These are phyloP conservation scores for Fraxinus velutina DNA, from an alignment of 305 asterid species.

Conservation along the genomic window DNA sequence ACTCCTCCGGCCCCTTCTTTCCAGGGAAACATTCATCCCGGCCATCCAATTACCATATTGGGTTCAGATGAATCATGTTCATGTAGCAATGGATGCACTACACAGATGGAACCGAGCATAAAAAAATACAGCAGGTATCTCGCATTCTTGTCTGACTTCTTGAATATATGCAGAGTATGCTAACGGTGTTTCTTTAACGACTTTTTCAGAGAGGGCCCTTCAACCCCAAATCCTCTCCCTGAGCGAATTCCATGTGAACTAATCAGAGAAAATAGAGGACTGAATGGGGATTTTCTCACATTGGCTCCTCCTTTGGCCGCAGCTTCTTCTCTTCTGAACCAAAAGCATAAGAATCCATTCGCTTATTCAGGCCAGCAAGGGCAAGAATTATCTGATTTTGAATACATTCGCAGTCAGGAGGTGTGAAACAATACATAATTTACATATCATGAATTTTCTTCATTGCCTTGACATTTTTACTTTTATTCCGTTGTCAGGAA, in stretches of 20 bases:
- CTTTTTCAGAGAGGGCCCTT: slow-evolving; percentile 46
- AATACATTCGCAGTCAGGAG: slow-evolving; percentile 36
- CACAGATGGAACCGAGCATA: slow-evolving; percentile 38
- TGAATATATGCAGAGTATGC: neutral
- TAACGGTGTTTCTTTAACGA: slow-evolving; percentile 4
- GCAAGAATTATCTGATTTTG: slow-evolving; percentile 26
- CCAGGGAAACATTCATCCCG: slow-evolving; percentile 37
- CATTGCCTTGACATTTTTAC: neutral
- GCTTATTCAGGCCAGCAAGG: slow-evolving; percentile 23
- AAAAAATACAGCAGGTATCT: slow-evolving; percentile 40
- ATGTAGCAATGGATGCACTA: slow-evolving; percentile 37
- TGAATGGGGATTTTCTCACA: slow-evolving; percentile 59
- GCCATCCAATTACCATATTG: slow-evolving; percentile 28
- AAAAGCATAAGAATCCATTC: slow-evolving; percentile 18
- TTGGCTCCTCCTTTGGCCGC: slow-evolving; percentile 61
- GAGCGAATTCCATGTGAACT: slow-evolving; percentile 26
- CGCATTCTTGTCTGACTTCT: neutral
- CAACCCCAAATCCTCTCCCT: slow-evolving; percentile 36
- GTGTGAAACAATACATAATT: slow-evolving; percentile 17
- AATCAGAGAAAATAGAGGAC: slow-evolving; percentile 28
- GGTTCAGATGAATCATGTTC: slow-evolving; percentile 43
- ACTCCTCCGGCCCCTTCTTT: slow-evolving; percentile 43
- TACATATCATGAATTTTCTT: neutral
- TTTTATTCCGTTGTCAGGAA: slow-evolving; percentile 34
- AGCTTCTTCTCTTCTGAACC: slow-evolving; percentile 29